Base-by-base conservation (phyloP, 2,329 filamentous ascomycete genomes). In the Colletotrichum sp. region DNA sequence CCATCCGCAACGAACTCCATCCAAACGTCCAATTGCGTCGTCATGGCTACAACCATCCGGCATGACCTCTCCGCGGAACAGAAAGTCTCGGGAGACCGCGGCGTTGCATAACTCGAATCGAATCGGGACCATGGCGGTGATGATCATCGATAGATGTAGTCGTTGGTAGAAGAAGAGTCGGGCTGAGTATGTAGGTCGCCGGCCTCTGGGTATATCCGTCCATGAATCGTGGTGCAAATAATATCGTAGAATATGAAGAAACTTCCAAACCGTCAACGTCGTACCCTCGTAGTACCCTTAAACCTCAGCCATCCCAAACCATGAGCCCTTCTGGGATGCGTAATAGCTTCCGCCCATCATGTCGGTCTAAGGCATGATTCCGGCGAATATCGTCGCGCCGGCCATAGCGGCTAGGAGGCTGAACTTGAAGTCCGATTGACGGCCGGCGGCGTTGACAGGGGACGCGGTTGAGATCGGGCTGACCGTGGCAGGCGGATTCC, bases 161-260 rank as follows among this genome's bases (percentile, higher is more conserved):
- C 24, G 52, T 61, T 4, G 24, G 13, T 52, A 71, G 72, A 74
- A 74, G 61, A 71, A 74, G 72, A 74, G 67, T 74, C 48, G 16
- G 67, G 72, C 72, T 66, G 72, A 74, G 36, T 71, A 71, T 74
- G 72, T 74, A 74, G 72, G 72, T 74, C 72, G 72, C 72, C 72
- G 72, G 72, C 72, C 72, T 74, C 52, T 71, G 68, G 72, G 72
- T 74, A 74, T 74, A 71, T 66, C 36, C 72, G 67, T 74, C 72
- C 34, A 52, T 74, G 61, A 66, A 36, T 66, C 68, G 24, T 71
- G 61, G 28, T 61, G 24, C 26, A 58, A 71, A 36, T 32, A 52
- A 18, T 61, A 1, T 55, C 32, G 24, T 61, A 21, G 36, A 15
- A 18, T 34, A 6, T 26, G 21, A 26, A 32, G 6, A 3, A 13